phyloP scores from a whole-genome alignment of 805 yeast genomes.

The Sugiyamaella americana region DNA sequence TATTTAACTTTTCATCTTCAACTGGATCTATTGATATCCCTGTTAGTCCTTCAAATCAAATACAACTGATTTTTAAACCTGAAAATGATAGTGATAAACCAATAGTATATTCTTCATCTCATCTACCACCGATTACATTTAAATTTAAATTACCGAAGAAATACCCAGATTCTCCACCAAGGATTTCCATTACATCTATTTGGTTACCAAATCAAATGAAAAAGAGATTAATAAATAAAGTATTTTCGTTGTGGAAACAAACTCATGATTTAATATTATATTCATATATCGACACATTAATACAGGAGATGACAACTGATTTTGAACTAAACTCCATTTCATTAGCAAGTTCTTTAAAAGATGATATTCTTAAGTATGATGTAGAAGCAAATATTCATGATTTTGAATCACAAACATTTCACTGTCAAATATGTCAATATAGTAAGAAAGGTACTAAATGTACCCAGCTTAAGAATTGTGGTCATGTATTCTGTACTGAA shows the following conservation, averaged over 20 bases:
- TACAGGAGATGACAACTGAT: not conserved
- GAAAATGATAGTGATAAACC: not conserved
- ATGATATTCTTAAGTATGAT: constrained; percentile 10
- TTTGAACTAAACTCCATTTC: not conserved
- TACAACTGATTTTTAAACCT: constrained; percentile 4
- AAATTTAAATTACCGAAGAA: constrained; percentile 12
- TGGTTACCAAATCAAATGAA: constrained; percentile 12
- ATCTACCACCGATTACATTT: constrained; percentile 17
- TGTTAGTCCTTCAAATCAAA: constrained; percentile 6
- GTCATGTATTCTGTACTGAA: constrained; percentile 19
- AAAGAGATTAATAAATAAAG: constrained; percentile 1
- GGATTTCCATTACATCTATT: constrained; percentile 4
- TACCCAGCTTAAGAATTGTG: constrained; percentile 13
- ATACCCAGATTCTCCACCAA: constrained; percentile 16
- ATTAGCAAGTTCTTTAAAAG: constrained; percentile 7
- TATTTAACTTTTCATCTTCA: not conserved
- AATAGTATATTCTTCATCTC: constrained; percentile 2
- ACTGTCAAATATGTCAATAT: constrained; percentile 21
- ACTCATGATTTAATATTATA: constrained; percentile 13
- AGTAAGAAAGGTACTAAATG: constrained; percentile 16
- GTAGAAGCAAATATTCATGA: constrained; percentile 7
- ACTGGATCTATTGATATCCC: constrained; percentile 9
- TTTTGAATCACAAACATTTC: constrained; percentile 15
- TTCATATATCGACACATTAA: constrained; percentile 14
- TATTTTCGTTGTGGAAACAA: constrained; percentile 10